Percentiles rank a stretch among this genome's conserved stretches.
These are phyloP conservation scores for Alternaria dauci DNA, from an alignment of 2,329 filamentous ascomycete genomes.

Conservation along the genomic window DNA sequence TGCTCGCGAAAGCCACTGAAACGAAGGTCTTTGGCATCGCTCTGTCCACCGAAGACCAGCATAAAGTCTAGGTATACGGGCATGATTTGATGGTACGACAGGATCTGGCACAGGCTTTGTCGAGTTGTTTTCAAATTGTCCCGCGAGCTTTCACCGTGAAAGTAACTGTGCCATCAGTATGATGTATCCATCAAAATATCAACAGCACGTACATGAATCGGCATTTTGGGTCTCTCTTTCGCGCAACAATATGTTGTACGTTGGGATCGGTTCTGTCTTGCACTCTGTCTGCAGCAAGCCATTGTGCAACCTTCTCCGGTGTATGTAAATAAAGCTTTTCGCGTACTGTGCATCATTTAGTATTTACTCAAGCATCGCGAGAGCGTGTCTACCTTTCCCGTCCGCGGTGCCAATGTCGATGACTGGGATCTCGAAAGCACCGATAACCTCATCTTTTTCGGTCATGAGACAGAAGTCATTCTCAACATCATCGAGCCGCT, in stretches of 20 bases:
- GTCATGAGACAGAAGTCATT: constrained; percentile 21
- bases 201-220: constrained; percentile 32
- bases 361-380: background rate
- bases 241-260: background rate
- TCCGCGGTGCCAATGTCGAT: constrained; percentile 19
- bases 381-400: constrained; percentile 14
- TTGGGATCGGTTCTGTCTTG: background rate
- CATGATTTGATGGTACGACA: constrained; percentile 53
- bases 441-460: constrained; percentile 11
- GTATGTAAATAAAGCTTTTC: constrained; percentile 23
- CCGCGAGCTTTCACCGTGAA: constrained; percentile 25
- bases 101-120: constrained; percentile 22
- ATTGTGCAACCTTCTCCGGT: constrained; percentile 15
- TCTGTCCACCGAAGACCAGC: constrained; percentile 48
- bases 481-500: constrained; percentile 18
- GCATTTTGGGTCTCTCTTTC: constrained; percentile 32
- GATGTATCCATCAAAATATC: background rate
- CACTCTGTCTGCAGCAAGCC: constrained; percentile 14
- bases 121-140: constrained; percentile 29
- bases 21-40: constrained; percentile 39
- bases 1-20: constrained; percentile 52
- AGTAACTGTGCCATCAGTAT: constrained; percentile 21
- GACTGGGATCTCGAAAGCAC: constrained; percentile 24
- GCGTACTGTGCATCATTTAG: background rate
- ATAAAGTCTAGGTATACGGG: constrained; percentile 53